Base-by-base conservation (phyloP, 2,329 filamentous ascomycete species). In the Stromatinia cepivora region DNA sequence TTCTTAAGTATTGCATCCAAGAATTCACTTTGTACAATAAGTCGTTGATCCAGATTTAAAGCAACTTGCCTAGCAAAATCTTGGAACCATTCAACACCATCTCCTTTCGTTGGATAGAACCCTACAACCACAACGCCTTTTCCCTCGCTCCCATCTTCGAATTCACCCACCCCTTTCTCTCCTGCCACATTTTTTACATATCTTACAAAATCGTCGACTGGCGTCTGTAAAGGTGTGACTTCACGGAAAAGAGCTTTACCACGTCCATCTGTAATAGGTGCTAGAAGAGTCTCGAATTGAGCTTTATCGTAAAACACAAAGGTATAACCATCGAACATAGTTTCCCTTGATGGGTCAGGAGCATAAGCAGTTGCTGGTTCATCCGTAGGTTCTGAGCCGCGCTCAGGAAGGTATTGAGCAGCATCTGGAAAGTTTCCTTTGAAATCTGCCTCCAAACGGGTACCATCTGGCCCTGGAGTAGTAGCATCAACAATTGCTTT, bases 21-120 rank as follows among this genome's bases (percentile, higher is more conserved):
- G 72, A 99, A 97, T 75, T 97, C 94, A 70, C 91, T 93, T 77
- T 97, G 93, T 74, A 94, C 89, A 66, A 97, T 90, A 3, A 93
- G 89, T 5, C 93, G 88, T 78, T 97, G 93, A 71, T 93, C 90
- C 17, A 96, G 85, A 58, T 87, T 84, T 28, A 90, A 78, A 2
- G 93, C 91, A 22, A 96, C 86, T 10, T 88, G 81, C 7, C 85
- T 89, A 73, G 90, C 85, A 73, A 97, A 89, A 2, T 88, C 81
- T 22, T 86, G 83, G 70, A 87, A 92, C 92, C 92, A 97, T 13
- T 67, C 84, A 80, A 73, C 83, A 76, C 52, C 84, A 76, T 42
- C 84, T 80, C 15, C 84, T 81, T 75, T 88, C 86, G 56, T 83
- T 84, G 13, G 88, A 85, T 88, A 82, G 73, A 90, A 91, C 61